These are phyloP conservation scores for Mycena leptocephala DNA, from an alignment of 768 basidiomycete species.

Conservation along the genomic window DNA sequence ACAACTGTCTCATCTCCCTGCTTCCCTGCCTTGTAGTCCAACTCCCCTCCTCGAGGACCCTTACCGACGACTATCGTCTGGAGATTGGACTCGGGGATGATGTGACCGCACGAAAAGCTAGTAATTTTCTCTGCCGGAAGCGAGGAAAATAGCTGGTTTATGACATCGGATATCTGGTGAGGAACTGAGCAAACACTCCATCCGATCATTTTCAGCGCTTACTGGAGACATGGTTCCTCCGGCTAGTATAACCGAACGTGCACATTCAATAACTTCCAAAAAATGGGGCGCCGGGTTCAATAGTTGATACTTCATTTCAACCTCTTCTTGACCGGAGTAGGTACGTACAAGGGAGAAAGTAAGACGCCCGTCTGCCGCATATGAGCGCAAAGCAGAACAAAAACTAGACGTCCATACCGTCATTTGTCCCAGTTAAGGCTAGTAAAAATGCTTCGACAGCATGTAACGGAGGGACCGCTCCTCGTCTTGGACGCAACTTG, in stretches of 20 bases:
- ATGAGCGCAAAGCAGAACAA: not conserved
- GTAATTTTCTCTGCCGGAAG: conserved; percentile 75
- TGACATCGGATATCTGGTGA: conserved; percentile 87
- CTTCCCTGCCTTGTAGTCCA: conserved; percentile 88
- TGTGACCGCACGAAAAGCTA: conserved; percentile 93
- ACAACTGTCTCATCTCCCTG: conserved; percentile 79
- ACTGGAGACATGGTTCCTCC: conserved; percentile 99
- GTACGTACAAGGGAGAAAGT: conserved; percentile 66
- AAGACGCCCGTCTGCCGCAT: conserved; percentile 80
- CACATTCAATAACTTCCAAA: conserved; percentile 84
- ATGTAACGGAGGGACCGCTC: conserved; percentile 83
- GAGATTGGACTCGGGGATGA: conserved; percentile 88
- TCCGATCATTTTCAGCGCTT: conserved; percentile 36
- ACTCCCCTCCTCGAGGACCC: conserved; percentile 80
- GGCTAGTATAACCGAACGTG: conserved; percentile 90
- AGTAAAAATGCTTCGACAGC: conserved; percentile 85
- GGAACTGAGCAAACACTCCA: not conserved
- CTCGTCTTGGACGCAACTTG: conserved; percentile 45
- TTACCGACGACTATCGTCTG: conserved; percentile 81
- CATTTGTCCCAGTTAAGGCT: conserved; percentile 83
- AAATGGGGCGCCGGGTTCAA: conserved; percentile 94
- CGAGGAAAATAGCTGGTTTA: conserved; percentile 83
- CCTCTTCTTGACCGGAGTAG: conserved; percentile 54
- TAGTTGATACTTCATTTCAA: conserved; percentile 91
- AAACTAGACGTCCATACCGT: conserved; percentile 62